These are phyloP conservation scores for Calocybe cyanea DNA, from an alignment of 768 basidiomycete genomes.

Conservation along the genomic window DNA sequence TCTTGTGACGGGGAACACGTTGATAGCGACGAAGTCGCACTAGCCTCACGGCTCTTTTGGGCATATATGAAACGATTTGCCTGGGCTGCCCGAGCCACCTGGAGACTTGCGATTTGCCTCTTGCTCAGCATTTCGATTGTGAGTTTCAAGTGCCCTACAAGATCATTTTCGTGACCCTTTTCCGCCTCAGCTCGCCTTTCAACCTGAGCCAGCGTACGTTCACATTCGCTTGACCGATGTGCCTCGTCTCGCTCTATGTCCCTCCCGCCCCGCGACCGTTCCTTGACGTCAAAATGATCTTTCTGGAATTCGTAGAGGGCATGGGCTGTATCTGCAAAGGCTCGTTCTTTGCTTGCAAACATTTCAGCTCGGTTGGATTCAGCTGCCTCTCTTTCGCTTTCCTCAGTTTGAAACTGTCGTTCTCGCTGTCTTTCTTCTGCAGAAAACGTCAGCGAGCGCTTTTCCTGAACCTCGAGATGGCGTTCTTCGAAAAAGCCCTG, in stretches of 20 bases:
- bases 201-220: background rate
- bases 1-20: too few relatives aligned
- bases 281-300: background rate
- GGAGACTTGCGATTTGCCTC: background rate
- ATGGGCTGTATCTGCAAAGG: background rate
- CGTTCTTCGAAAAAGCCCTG: background rate
- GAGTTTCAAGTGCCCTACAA: background rate
- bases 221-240: background rate
- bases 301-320: background rate
- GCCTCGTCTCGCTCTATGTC: background rate
- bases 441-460: background rate
- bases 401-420: background rate
- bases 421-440: slow-evolving; percentile 1
- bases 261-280: background rate
- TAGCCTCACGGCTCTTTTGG: background rate
- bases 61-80: background rate
- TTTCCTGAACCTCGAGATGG: background rate
- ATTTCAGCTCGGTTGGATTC: background rate
- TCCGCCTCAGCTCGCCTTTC: slow-evolving; percentile 4
- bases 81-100: background rate
- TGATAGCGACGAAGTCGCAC: too few relatives aligned
- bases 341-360: background rate
- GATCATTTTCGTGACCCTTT: background rate
- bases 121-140: background rate
- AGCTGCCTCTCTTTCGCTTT: background rate